Percentiles rank a stretch among this genome's conserved stretches.
Conservation (phyloP, 73 alveolate species). For the Stentor coeruleus region DNA sequence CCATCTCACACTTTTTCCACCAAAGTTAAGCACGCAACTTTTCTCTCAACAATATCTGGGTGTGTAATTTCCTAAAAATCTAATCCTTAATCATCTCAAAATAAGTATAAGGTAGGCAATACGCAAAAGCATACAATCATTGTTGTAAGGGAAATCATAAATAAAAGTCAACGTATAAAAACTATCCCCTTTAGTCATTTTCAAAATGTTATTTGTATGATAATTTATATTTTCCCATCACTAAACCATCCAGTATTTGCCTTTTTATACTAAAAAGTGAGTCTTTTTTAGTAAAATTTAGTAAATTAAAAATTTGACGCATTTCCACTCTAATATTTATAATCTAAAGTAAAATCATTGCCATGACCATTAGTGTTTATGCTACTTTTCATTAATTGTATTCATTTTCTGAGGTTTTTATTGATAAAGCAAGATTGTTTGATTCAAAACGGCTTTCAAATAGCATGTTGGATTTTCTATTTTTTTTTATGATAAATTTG, state of each 20-base stretch:
- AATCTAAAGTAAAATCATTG: slow-evolving; percentile 96
- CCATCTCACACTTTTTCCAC: slow-evolving; percentile 54
- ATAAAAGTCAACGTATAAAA: slow-evolving; percentile 61
- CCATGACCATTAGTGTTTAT: slow-evolving; percentile 93
- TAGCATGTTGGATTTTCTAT: slow-evolving; percentile 25
- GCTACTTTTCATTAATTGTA: slow-evolving; percentile 90
- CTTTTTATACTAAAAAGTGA: slow-evolving; percentile 72
- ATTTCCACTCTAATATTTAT: slow-evolving; percentile 80
- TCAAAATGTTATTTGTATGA: slow-evolving; percentile 29
- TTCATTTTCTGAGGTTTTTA: slow-evolving; percentile 71
- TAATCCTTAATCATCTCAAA: slow-evolving; percentile 54
- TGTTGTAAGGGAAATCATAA: slow-evolving; percentile 42
- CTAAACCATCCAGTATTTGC: slow-evolving; percentile 55
- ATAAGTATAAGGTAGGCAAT: slow-evolving; percentile 95
- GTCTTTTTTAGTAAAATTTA: slow-evolving; percentile 92
- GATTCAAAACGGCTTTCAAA: slow-evolving; percentile 97
- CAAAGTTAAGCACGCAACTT: slow-evolving; percentile 70
- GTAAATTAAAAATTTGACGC: slow-evolving; percentile 90
- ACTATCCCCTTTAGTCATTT: slow-evolving; percentile 23
- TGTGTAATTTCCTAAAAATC: slow-evolving; percentile 6
- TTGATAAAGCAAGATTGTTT: slow-evolving; percentile 82
- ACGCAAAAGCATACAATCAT: slow-evolving; percentile 80
- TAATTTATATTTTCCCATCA: slow-evolving; percentile 49
- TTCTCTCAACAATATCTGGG: slow-evolving; percentile 48
- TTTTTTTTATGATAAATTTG: no score